A percentile compares a stretch with the other conserved stretches of the same genome.
Conservation (phyloP, 2,329 filamentous ascomycete species). For the Colletotrichum ledebouriae region DNA sequence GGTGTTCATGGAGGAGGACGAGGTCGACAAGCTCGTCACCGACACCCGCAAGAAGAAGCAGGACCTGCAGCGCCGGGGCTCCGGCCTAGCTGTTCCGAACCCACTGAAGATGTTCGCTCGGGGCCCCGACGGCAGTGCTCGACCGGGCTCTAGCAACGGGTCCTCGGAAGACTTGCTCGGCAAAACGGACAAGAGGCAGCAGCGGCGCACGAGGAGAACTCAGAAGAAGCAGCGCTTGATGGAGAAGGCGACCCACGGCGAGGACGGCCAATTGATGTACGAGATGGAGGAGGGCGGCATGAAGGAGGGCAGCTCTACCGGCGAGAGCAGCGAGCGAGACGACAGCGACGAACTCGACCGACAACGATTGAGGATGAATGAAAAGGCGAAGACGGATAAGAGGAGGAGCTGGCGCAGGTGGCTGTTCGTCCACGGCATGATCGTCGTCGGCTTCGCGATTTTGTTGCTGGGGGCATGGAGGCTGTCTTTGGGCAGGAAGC, state of each 20-base stretch:
- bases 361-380: conserved; percentile 62
- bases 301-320: conserved; percentile 74
- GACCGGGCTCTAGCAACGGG: conserved; percentile 52
- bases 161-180: conserved; percentile 63
- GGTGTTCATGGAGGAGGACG: conserved; percentile 82
- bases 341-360: conserved; percentile 71
- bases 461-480: conserved; percentile 71
- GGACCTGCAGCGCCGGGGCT: conserved; percentile 64
- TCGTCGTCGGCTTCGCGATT: conserved; percentile 67
- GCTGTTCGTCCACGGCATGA: conserved; percentile 66
- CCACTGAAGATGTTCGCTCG: conserved; percentile 61
- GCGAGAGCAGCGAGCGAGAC: conserved; percentile 72
- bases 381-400: conserved; percentile 62
- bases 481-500: conserved; percentile 63
- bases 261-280: conserved; percentile 85
- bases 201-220: conserved; percentile 63
- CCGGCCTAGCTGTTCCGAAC: conserved; percentile 64
- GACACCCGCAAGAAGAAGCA: conserved; percentile 62
- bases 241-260: conserved; percentile 69
- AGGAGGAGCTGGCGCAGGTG: conserved; percentile 67
- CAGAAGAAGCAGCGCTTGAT: conserved; percentile 67
- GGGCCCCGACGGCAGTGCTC: conserved; percentile 48
- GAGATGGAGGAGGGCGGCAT: conserved; percentile 89
- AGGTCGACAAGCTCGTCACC: conserved; percentile 72
- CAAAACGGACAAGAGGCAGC: conserved; percentile 65